Base-by-base conservation (phyloP, 495 filamentous ascomycete species). In the Neurospora sp. region DNA sequence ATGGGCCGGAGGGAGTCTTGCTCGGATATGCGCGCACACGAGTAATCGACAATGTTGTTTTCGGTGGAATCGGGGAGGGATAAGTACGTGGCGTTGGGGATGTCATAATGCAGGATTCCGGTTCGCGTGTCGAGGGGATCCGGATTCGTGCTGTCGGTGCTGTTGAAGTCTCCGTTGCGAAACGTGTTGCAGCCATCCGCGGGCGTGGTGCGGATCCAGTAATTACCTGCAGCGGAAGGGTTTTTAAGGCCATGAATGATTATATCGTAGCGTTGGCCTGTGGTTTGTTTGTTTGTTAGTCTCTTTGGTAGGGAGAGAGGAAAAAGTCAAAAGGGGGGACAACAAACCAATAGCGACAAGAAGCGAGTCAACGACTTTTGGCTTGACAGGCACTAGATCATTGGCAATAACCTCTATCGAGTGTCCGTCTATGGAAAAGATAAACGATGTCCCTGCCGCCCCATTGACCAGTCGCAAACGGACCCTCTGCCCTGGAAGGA, bases 261-360 rank as follows among this genome's bases (percentile, higher is more conserved):
- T 22, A 92, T 80, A 73, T 91, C 86, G 78, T 90, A 90, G 31
- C 91, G 85, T 78, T 92, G 89, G 4, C 53, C 53, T 65, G 53
- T 35, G 22, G 22, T 27, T n/a, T n/a, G n/a, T n/a, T 31, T 65
- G 27, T 61, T 31, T 61, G 53, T 65, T 35, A 65, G 27, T 18
- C 27, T 16, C 22, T 27, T 31, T 31, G 48, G 22, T 22, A 9
- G 3, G 12, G 53, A 18, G 53, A 18, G 7, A 65, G 14, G 12
- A 14, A 37, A 35, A 61, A 4, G 3, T 31, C 27, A 35, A 35
- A 35, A 35, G 0, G 35, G 14, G 14, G 27, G 27, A 9, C 53
- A 27, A 65, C 53, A 16, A 16, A 65, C 88, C 90, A 74, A 91
- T 88, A 31, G 78, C 86, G 61, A 93, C 82, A 31, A 80, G 78